Evolutionary conservation across 2,329 filamentous ascomycete genomes (phyloP).

Genomic region (Exophiala sp.): DNA sequence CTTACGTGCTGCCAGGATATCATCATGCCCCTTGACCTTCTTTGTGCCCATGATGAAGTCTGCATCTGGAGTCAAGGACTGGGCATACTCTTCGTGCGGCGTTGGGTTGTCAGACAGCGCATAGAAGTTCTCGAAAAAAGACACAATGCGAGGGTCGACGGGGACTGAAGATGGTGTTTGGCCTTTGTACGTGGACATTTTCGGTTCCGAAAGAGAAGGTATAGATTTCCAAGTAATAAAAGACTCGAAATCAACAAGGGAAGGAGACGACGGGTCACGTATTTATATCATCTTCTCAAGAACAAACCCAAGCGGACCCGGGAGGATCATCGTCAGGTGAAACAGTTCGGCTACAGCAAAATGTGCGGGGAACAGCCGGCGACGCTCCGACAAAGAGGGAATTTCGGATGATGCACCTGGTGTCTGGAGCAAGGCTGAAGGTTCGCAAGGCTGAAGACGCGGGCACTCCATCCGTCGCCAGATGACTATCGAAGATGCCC

Average conservation of each 20-base stretch:
- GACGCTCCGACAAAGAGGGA: not conserved
- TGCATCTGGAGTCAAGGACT: conserved; percentile 45
- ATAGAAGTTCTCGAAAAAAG: conserved; percentile 31
- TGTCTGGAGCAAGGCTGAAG: not conserved
- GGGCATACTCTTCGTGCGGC: conserved; percentile 46
- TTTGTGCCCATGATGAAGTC: conserved; percentile 50
- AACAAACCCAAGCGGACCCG: not conserved
- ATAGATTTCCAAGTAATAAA: not conserved
- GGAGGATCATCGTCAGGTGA: not conserved
- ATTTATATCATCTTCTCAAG: too few species aligned
- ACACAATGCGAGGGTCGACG: conserved; percentile 23
- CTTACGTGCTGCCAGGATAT: conserved; percentile 48
- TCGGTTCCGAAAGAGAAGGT: not conserved
- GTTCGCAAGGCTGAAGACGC: not conserved
- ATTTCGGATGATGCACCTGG: conserved; percentile 3
- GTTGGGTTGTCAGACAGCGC: conserved; percentile 34
- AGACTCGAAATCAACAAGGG: not conserved
- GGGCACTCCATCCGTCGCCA: too few species aligned
- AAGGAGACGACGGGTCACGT: not conserved
- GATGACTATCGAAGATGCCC: not conserved
- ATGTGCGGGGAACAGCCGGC: not conserved
- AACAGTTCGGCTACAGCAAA: not conserved
- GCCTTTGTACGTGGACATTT: conserved; percentile 23
- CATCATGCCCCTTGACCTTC: conserved; percentile 40
- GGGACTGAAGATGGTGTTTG: conserved; percentile 8